Base-by-base conservation (phyloP, 192 early-diverging fungal species). In the Backusella luteola region DNA sequence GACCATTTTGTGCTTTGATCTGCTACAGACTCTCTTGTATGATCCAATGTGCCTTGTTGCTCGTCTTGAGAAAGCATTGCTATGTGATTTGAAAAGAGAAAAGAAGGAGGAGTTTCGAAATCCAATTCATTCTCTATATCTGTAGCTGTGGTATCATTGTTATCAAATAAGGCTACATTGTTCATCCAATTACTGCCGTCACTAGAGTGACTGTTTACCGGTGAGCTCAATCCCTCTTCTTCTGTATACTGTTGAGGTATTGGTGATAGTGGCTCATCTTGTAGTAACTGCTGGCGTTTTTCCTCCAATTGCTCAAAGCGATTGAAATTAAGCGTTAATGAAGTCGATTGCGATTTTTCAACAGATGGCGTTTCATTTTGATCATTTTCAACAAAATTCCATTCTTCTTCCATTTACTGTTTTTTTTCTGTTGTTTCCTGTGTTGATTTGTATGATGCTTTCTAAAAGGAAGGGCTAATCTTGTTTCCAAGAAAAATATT, bases 381-480 rank as follows among this genome's bases (percentile, higher is more conserved):
- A 7, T 35, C 38, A 23, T 35, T 41, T 23, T 69, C 68, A 39
- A 69, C 21, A 39, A 69, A n/a, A 69, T 69, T 39, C 68, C 68
- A 69, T 17, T 69, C 68, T 39, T 69, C 68, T 69, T 69, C 68
- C 68, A 69, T 69, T 69, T 69, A 39, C 17, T 29, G 9, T 63
- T 21, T 8, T 63, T 63, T 63, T 29, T 63, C 6, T 12, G 26
- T 63, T 4, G 26, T 26, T 29, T 26, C 4, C 32, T 63, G 14
- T 44, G 15, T 44, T n/a, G 19, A 49, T 49, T 49, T 17, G 15
- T 44, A 44, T 44, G 4, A 17, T 44, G 42, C 19, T 44, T 44
- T 12, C 3, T 17, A 44, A 44, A 44, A 44, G 42, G 15, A 44
- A 14, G 42, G 42, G 14, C 15, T 44, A 17, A 44, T 17, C 42